Evolutionary conservation across 2,329 filamentous ascomycete genomes (phyloP).

Genomic region (Cladosporium sp.): DNA sequence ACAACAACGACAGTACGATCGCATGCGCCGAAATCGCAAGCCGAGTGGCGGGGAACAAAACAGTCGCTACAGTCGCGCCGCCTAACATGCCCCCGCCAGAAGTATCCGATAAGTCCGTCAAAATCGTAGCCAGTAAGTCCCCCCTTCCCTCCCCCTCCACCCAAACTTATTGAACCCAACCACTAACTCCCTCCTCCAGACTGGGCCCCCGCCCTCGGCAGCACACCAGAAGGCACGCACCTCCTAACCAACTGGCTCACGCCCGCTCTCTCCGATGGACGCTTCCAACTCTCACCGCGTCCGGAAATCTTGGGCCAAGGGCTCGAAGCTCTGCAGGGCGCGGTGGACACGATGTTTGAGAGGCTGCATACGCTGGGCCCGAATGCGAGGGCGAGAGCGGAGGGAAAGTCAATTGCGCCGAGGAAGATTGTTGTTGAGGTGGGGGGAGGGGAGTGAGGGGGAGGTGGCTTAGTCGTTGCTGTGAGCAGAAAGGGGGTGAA

Average conservation of each 20-base stretch:
- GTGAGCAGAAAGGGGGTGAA: no score
- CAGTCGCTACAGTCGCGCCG: constrained; percentile 18
- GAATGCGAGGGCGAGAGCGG: constrained; percentile 14
- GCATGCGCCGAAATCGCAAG: constrained; percentile 12
- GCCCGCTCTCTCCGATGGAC: constrained; percentile 25
- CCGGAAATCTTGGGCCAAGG: constrained; percentile 22
- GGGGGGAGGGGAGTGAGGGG: constrained; percentile 12
- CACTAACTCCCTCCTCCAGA: constrained; percentile 3
- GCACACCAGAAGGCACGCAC: constrained; percentile 27
- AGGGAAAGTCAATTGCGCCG: constrained; percentile 16
- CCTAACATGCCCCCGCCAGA: not conserved
- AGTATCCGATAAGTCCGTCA: not conserved
- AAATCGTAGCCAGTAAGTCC: constrained; percentile 1
- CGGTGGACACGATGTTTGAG: constrained; percentile 39
- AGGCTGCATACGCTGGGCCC: not conserved
- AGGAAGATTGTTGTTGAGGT: constrained; percentile 35
- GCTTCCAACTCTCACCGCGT: constrained; percentile 22
- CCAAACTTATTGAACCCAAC: not conserved
- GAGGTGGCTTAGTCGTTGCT: no score
- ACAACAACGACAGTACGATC: constrained; percentile 19
- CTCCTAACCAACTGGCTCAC: constrained; percentile 32
- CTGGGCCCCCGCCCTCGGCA: constrained; percentile 16
- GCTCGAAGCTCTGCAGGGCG: constrained; percentile 21
- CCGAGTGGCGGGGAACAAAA: constrained; percentile 13
- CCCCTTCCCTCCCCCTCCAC: not conserved